phyloP scores from a whole-genome alignment of 495 filamentous ascomycete species.

The Lasiosphaeria ovina region DNA sequence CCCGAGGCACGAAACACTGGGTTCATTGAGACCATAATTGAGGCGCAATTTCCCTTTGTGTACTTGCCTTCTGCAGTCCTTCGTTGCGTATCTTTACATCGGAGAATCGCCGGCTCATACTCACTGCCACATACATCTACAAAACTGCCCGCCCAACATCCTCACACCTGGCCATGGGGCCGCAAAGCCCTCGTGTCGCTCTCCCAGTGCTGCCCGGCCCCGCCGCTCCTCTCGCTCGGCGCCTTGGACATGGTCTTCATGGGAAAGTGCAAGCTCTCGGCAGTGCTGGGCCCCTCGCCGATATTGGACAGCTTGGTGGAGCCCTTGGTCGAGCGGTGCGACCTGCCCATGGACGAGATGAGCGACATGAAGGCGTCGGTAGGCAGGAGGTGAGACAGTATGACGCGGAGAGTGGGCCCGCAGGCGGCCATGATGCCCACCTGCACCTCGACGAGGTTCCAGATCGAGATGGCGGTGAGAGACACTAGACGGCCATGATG shows the following conservation, averaged over 20 bases:
- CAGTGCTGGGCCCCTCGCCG: background rate
- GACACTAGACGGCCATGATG: background rate
- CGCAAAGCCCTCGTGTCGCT: background rate
- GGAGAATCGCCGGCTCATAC: too few relatives aligned
- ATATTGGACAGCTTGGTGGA: background rate
- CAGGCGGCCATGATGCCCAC: constrained; percentile 25
- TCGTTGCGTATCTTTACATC: too few relatives aligned
- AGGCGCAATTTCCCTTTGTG: too few relatives aligned
- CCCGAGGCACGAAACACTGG: too few relatives aligned
- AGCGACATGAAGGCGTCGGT: constrained; percentile 13
- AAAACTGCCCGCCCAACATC: background rate
- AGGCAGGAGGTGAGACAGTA: constrained; percentile 13
- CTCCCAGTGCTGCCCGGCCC: background rate
- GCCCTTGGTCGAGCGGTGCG: background rate
- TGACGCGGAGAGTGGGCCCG: constrained; percentile 15
- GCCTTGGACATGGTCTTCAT: background rate
- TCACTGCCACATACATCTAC: too few relatives aligned
- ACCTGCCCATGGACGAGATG: constrained; percentile 8
- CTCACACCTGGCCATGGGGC: background rate
- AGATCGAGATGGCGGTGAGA: constrained; percentile 16
- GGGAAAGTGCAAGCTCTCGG: background rate
- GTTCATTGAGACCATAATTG: too few relatives aligned
- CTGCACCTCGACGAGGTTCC: constrained; percentile 24
- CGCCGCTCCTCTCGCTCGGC: background rate
- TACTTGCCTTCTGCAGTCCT: too few relatives aligned